Evolutionary conservation across 2,329 filamentous ascomycete species (phyloP).

Genomic region (Hypoxylon rubiginosum): DNA sequence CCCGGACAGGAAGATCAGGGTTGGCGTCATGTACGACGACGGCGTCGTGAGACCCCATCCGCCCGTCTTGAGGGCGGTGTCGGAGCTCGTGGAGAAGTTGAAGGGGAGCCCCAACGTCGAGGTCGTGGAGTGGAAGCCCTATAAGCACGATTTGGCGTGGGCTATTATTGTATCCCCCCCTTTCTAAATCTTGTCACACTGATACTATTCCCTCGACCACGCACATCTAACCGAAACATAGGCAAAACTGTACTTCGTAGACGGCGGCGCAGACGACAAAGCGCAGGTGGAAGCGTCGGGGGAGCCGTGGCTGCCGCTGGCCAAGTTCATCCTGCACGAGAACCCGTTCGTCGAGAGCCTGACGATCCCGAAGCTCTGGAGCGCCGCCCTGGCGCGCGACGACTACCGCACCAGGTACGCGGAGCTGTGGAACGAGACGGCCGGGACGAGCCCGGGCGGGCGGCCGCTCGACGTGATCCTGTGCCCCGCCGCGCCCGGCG

Average conservation of each 20-base stretch:
- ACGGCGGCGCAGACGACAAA: slow-evolving; percentile 69
- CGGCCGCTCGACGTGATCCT: slow-evolving; percentile 70
- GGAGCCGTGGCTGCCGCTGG: slow-evolving; percentile 71
- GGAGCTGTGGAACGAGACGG: slow-evolving; percentile 56
- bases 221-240: slow-evolving; percentile 30
- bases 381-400: slow-evolving; percentile 57
- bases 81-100: slow-evolving; percentile 66
- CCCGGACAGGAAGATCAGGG: slow-evolving; percentile 63
- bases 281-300: slow-evolving; percentile 65
- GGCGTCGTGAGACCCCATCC: slow-evolving; percentile 72
- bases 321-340: slow-evolving; percentile 71
- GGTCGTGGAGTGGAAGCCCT: slow-evolving; percentile 68
- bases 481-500: slow-evolving; percentile 66
- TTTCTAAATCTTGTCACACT: not conserved
- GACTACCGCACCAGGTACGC: slow-evolving; percentile 56
- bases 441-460: slow-evolving; percentile 24
- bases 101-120: slow-evolving; percentile 63
- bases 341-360: slow-evolving; percentile 58
- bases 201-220: not conserved
- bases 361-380: slow-evolving; percentile 58
- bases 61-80: slow-evolving; percentile 69
- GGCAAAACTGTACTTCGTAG: slow-evolving; percentile 67
- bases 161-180: slow-evolving; percentile 50
- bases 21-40: slow-evolving; percentile 73
- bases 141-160: slow-evolving; percentile 65